Conservation (phyloP, 2,329 filamentous ascomycete genomes). For the Cytospora mali region DNA sequence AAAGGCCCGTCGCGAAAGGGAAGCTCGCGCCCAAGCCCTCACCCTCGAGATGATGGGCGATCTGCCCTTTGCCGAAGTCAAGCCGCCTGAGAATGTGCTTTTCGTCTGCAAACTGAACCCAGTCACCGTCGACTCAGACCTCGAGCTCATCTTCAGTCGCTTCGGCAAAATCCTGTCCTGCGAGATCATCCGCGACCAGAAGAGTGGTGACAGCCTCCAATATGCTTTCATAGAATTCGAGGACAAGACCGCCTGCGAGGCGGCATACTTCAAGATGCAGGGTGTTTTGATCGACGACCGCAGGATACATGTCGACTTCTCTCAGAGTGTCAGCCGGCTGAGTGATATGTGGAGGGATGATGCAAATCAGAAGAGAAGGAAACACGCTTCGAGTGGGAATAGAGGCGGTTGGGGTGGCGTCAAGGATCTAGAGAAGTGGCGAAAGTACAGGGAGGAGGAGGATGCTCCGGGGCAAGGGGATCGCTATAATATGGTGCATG, state of each 20-base stretch:
- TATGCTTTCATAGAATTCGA: conserved; percentile 98
- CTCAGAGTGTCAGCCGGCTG: conserved; percentile 86
- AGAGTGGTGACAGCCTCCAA: conserved; percentile 91
- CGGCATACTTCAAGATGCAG: conserved; percentile 99
- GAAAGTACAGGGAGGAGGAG: conserved; percentile 76
- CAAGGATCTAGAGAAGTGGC: conserved; percentile 81
- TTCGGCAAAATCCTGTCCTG: conserved; percentile 95
- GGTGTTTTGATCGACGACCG: conserved; percentile 95
- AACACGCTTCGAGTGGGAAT: conserved; percentile 48
- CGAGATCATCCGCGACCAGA: conserved; percentile 92
- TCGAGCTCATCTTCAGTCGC: conserved; percentile 94
- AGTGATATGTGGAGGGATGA: conserved; percentile 87
- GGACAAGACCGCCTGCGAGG: conserved; percentile 88
- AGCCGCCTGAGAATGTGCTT: conserved; percentile 93
- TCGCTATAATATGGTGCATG: conserved; percentile 78
- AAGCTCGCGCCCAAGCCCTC: conserved; percentile 89
- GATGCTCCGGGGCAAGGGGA: conserved; percentile 42
- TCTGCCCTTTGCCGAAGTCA: conserved; percentile 94
- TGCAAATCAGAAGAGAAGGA: conserved; percentile 75
- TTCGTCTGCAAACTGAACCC: conserved; percentile 99
- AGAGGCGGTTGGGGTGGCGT: conserved; percentile 90
- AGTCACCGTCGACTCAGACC: conserved; percentile 90
- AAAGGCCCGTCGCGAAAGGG: conserved; percentile 78
- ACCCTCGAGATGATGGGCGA: conserved; percentile 98
- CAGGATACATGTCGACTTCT: conserved; percentile 97